These are phyloP conservation scores for Leishmania braziliensis DNA, from an alignment of 208 protist species.

Conservation along the genomic window DNA sequence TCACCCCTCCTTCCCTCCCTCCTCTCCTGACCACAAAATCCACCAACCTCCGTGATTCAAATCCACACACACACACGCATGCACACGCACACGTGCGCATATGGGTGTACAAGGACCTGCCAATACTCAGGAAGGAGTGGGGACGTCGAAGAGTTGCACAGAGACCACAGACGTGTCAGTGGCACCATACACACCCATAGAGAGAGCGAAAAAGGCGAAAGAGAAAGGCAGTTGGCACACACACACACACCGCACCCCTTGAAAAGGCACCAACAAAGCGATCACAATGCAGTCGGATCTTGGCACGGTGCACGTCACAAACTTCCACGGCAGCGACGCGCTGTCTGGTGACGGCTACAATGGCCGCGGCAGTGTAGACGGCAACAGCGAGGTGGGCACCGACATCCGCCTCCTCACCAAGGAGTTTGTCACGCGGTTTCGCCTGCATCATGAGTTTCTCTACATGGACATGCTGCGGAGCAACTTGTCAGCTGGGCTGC, in stretches of 20 bases:
- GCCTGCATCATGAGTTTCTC: conserved; percentile 75
- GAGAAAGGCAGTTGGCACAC: not conserved
- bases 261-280: not conserved
- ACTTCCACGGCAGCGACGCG: conserved; percentile 63
- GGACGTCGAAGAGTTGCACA: not conserved
- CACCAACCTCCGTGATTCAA: not conserved
- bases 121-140: not conserved
- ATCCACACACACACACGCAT: not conserved
- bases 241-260: not conserved
- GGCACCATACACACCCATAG: conserved; percentile 22
- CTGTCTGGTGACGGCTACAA: conserved; percentile 27
- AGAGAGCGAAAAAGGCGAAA: not conserved
- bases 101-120: not conserved
- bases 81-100: not conserved
- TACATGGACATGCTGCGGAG: conserved; percentile 88
- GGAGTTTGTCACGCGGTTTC: conserved; percentile 81
- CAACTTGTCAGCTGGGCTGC: conserved; percentile 81
- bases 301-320: conserved; percentile 81
- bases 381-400: conserved; percentile 23
- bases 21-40: not conserved
- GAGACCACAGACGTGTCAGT: not conserved
- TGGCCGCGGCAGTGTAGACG: conserved; percentile 15
- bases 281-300: conserved; percentile 71
- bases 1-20: not conserved
- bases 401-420: conserved; percentile 77